A percentile compares a stretch with the other conserved stretches of the same genome.
Conservation (phyloP, 1,284 basidiomycete species). For the Leccinum griseonigrum region DNA sequence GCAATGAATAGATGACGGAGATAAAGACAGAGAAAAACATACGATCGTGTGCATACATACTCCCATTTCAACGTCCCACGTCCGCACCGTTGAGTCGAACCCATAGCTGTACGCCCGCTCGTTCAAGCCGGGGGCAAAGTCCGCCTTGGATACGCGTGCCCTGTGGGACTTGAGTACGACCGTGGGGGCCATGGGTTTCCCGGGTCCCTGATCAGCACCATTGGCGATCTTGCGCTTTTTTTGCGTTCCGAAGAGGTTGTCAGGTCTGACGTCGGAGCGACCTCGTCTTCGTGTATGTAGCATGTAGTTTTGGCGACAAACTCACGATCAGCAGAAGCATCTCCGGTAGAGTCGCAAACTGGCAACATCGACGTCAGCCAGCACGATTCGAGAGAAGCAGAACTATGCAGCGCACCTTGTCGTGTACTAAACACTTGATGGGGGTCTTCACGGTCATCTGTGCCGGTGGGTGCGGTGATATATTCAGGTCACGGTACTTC, state of each 20-base stretch:
- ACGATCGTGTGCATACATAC: conserved; percentile 63
- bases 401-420: no score
- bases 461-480: neutral
- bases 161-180: conserved; percentile 74
- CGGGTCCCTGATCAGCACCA: conserved; percentile 29
- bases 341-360: no score
- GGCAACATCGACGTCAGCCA: no score
- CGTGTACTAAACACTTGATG: no score
- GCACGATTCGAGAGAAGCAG: no score
- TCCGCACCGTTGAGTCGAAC: conserved; percentile 72
- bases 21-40: conserved; percentile 1
- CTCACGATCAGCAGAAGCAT: no score
- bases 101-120: conserved; percentile 63
- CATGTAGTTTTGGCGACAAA: no score
- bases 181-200: conserved; percentile 60
- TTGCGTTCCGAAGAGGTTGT: conserved; percentile 45
- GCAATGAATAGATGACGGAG: neutral
- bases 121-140: conserved; percentile 40
- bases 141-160: conserved; percentile 64
- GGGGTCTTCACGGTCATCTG: neutral
- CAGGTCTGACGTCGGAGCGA: conserved; percentile 31
- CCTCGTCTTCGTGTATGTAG: conserved; percentile 48
- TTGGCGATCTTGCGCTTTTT: conserved; percentile 47
- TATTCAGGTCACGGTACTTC: neutral
- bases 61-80: conserved; percentile 71